These are phyloP conservation scores for Pyricularia grisea DNA, from an alignment of 2,329 filamentous ascomycete genomes.

Conservation along the genomic window DNA sequence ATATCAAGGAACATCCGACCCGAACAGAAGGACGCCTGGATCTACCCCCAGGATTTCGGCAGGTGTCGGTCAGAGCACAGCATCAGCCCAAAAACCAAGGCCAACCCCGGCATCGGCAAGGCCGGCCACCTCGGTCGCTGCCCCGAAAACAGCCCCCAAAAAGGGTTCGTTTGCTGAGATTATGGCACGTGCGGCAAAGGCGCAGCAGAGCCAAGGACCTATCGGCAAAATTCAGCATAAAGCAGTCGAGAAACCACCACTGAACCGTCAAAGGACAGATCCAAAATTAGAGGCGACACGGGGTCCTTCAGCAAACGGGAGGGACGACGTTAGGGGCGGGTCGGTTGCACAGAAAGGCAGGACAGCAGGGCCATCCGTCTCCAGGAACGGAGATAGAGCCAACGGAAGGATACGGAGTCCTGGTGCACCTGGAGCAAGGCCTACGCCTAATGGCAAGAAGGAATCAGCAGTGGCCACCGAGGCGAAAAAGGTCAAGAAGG, in stretches of 20 bases:
- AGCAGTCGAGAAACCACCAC: slow-evolving; percentile 53
- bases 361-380: background rate
- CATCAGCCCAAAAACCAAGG: background rate
- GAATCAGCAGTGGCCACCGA: slow-evolving; percentile 19
- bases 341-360: background rate
- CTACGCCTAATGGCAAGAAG: slow-evolving; percentile 14
- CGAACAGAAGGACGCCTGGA: background rate
- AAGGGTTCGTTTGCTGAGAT: slow-evolving; percentile 69
- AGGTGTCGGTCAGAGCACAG: background rate
- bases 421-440: background rate
- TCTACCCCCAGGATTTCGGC: background rate
- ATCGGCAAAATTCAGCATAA: slow-evolving; percentile 69
- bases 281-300: slow-evolving; percentile 31
- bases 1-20: background rate
- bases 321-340: background rate
- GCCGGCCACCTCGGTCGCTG: slow-evolving; percentile 7
- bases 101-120: background rate
- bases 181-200: slow-evolving; percentile 60
- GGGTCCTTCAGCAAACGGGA: slow-evolving; percentile 8
- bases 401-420: background rate
- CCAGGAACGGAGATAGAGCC: background rate
- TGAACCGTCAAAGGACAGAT: slow-evolving; percentile 43
- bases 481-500: slow-evolving; percentile 53
- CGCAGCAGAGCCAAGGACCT: slow-evolving; percentile 49
- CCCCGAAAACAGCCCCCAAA: slow-evolving; percentile 44